Conservation (phyloP, 257 asterid species). For the Jacaranda mimosifolia region DNA sequence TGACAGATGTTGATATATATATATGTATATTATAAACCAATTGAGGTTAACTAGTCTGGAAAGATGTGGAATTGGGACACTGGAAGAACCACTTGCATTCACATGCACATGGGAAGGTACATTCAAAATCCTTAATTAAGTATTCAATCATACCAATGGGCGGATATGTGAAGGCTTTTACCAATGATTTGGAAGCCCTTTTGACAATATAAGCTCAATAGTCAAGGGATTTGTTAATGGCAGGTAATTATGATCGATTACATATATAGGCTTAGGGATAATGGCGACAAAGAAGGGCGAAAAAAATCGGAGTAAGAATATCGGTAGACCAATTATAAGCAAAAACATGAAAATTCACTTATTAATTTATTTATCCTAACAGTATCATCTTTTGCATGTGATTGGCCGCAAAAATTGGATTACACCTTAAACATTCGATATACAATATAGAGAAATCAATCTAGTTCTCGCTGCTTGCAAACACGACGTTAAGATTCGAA, state of each 20-base stretch:
- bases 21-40: neutral
- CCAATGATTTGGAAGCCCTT: neutral
- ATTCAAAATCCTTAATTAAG: neutral
- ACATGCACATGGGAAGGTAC: conserved; percentile 21
- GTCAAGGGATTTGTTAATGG: conserved; percentile 41
- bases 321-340: neutral
- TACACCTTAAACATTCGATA: neutral
- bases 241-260: conserved; percentile 17
- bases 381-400: neutral
- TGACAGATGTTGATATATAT: neutral
- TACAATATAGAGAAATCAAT: neutral
- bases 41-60: neutral
- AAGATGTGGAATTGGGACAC: neutral
- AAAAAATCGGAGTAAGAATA: neutral
- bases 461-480: too few relatives aligned
- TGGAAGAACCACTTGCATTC: neutral
- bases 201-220: conserved; percentile 35
- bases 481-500: too few relatives aligned
- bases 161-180: neutral
- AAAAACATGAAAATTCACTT: neutral
- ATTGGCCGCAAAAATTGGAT: neutral
- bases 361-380: neutral
- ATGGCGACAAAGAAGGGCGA: neutral
- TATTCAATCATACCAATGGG: neutral
- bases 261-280: neutral